These are phyloP conservation scores for Phytopythium helicoides DNA, from an alignment of 352 stramenopile genomes.

Conservation along the genomic window DNA sequence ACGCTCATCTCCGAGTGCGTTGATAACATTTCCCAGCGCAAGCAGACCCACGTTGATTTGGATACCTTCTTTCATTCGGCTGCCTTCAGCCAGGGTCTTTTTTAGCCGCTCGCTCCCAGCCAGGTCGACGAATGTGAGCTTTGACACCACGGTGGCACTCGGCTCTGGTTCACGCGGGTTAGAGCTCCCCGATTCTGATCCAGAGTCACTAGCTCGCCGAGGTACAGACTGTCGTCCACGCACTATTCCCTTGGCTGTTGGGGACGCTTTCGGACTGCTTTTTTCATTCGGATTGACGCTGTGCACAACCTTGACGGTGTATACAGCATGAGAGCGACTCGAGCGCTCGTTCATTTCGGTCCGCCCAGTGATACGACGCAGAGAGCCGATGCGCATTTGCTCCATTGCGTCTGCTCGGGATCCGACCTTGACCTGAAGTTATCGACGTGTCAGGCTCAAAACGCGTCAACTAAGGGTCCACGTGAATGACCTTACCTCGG, in stretches of 20 bases:
- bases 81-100: constrained; percentile 78
- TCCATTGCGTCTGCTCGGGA: constrained; percentile 63
- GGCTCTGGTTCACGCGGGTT: constrained; percentile 1
- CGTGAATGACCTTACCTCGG: constrained; percentile 38
- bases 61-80: constrained; percentile 88
- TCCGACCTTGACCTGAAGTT: constrained; percentile 42
- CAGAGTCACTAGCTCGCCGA: constrained; percentile 10
- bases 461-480: background rate
- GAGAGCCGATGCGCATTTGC: constrained; percentile 71
- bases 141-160: constrained; percentile 51
- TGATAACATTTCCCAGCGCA: constrained; percentile 86
- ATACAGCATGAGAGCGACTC: constrained; percentile 85
- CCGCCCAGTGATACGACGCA: constrained; percentile 78
- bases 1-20: constrained; percentile 76
- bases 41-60: constrained; percentile 87
- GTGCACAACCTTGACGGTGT: constrained; percentile 84
- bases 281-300: constrained; percentile 21
- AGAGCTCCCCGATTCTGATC: constrained; percentile 6
- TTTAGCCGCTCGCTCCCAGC: constrained; percentile 86
- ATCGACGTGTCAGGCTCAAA: constrained; percentile 1
- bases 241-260: background rate
- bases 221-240: constrained; percentile 8
- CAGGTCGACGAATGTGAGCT: constrained; percentile 87
- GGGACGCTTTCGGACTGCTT: constrained; percentile 5
- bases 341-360: constrained; percentile 89